Base-by-base conservation (phyloP, 768 basidiomycete species). In the Kwoniella heveanensis region DNA sequence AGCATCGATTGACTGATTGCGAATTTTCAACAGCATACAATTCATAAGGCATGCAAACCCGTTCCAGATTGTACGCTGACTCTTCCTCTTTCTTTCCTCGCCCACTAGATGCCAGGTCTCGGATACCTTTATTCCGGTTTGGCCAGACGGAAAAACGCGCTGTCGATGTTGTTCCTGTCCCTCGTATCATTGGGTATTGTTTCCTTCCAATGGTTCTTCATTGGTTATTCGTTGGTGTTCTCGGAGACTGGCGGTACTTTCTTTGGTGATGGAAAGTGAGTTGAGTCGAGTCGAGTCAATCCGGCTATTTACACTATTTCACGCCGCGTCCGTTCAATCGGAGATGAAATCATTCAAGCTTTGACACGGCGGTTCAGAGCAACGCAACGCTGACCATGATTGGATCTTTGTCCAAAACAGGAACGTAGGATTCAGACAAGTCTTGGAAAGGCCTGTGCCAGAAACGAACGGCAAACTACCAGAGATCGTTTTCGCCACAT, bases 101-200 rank as follows among this genome's bases (percentile, higher is more conserved):
- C n/a, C 57, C 72, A 71, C 37, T 75, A 75, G 73, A 37, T 75
- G 37, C 71, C 72, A 48, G 73, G 76, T 25, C 78, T 78, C 37
- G 79, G 78, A 19, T 80, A 74, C 67, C 73, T 79, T 2, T 96
- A 95, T 80, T 90, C 91, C 15, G 95, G 91, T 67, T 85, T 99
- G 30, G 85, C 96, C 30, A 83, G 95, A 53, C 83, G 95, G 64
- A 98, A 98, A 81, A 96, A 96, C 71, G 95, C 95, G 0, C 83
- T 97, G 21, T 89, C 88, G 44, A 90, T 94, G 87, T 89, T 95
- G 19, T 92, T 86, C 78, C 84, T 89, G 19, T 86, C 86, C 58
- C 87, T 92, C 84, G 84, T 88, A 70, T 85, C 86, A 0, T 73
- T 92, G 13, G 92, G 88, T 0, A 85, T 81, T 64, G 73, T 73